Evolutionary conservation across 148 eudicot species (phyloP).

Genomic region (Heliosperma pusillum): DNA sequence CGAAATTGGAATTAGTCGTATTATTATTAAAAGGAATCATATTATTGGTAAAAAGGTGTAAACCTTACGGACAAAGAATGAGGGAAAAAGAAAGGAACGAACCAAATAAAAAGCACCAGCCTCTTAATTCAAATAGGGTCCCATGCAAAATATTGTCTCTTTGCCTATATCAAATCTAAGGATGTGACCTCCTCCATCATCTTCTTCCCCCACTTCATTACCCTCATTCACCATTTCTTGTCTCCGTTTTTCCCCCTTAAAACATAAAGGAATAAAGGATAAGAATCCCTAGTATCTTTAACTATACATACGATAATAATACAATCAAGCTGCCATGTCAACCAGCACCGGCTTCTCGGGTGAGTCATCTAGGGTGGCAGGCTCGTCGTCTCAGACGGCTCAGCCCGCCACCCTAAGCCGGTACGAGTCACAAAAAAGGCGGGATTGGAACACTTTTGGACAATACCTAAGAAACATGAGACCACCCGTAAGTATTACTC

Average conservation of each 20-base stretch:
- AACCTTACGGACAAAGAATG: slow-evolving; percentile 2
- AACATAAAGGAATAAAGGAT: background rate
- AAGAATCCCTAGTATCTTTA: slow-evolving; percentile 6
- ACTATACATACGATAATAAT: slow-evolving; percentile 1
- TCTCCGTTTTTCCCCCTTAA: slow-evolving; percentile 14
- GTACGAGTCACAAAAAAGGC: slow-evolving; percentile 69
- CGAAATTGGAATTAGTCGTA: too few relatives aligned
- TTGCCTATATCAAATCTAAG: slow-evolving; percentile 23
- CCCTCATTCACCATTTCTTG: slow-evolving; percentile 32
- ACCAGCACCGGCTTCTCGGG: background rate
- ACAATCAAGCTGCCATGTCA: slow-evolving; percentile 16
- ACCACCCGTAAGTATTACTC: slow-evolving; percentile 53
- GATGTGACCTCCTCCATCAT: slow-evolving; percentile 36
- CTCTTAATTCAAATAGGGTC: slow-evolving; percentile 30
- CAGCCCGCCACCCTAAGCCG: slow-evolving; percentile 42
- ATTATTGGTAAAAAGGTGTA: background rate
- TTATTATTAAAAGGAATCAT: background rate
- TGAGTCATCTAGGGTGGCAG: background rate
- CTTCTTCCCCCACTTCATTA: slow-evolving; percentile 18
- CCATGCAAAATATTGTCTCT: slow-evolving; percentile 29
- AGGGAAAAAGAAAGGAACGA: slow-evolving; percentile 29
- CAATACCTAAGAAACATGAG: slow-evolving; percentile 73
- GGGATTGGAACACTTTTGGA: slow-evolving; percentile 89
- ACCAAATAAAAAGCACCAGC: slow-evolving; percentile 25
- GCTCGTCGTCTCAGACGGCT: slow-evolving; percentile 1